These are phyloP conservation scores for Stereum hirsutum DNA, from an alignment of 1,284 basidiomycete species.

Conservation along the genomic window DNA sequence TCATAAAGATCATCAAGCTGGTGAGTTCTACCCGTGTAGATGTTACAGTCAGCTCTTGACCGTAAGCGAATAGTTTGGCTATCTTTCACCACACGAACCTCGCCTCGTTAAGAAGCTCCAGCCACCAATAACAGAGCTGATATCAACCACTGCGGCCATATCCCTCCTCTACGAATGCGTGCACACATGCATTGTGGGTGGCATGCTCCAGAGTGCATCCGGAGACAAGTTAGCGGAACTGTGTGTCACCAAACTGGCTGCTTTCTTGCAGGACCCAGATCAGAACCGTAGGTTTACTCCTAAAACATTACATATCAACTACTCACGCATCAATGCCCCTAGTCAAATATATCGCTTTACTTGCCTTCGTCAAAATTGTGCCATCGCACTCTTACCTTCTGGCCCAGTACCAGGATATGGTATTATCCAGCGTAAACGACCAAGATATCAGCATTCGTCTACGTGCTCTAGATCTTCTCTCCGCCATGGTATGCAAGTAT, in stretches of 20 bases:
- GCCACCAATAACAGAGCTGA: slow-evolving; percentile 89
- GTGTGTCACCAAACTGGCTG: slow-evolving; percentile 91
- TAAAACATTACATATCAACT: not conserved
- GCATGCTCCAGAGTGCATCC: slow-evolving; percentile 80
- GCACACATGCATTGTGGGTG: slow-evolving; percentile 94
- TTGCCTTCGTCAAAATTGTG: slow-evolving; percentile 94
- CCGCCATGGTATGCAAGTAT: slow-evolving; percentile 69
- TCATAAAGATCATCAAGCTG: slow-evolving; percentile 98
- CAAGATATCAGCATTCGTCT: slow-evolving; percentile 93
- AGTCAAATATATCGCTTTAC: slow-evolving; percentile 96
- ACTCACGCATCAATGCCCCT: not conserved
- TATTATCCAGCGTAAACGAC: slow-evolving; percentile 86
- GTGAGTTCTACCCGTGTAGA: slow-evolving; percentile 33
- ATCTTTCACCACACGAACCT: slow-evolving; percentile 85
- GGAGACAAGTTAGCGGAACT: slow-evolving; percentile 80
- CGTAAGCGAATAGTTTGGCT: slow-evolving; percentile 63
- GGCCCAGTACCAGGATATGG: slow-evolving; percentile 87
- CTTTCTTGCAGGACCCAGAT: slow-evolving; percentile 87
- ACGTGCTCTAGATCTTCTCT: slow-evolving; percentile 89
- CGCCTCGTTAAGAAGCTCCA: slow-evolving; percentile 91
- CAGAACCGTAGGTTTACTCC: slow-evolving; percentile 70
- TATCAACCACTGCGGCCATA: slow-evolving; percentile 93
- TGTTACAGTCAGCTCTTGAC: slow-evolving; percentile 6
- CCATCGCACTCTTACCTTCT: slow-evolving; percentile 89
- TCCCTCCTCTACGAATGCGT: slow-evolving; percentile 98